Evolutionary conservation across 2,329 filamentous ascomycete genomes (phyloP), one percentile per base, ranked within the genome.

Genomic region (Colletotrichum karsti): DNA sequence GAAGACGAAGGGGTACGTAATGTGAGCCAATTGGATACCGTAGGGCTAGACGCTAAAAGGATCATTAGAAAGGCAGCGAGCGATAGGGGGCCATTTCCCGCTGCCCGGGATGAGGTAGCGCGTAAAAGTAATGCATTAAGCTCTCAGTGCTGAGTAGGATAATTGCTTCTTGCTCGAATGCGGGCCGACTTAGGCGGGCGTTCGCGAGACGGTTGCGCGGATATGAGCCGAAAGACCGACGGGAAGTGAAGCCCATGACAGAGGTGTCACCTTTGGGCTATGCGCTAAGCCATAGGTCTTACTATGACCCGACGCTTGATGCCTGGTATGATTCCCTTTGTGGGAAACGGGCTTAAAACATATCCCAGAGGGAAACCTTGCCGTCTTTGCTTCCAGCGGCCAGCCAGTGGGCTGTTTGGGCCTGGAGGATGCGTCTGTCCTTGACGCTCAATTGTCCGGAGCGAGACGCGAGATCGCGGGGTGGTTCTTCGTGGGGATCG

Each of bases 341-440:
- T 5, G n/a, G 42, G 39, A 24, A 46, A 30, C 7, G 13, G 6
- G 18, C n/a, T 82, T 74, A 95, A 78, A 96, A 99, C 66, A 98
- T 90, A 81, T 98, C 93, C 96, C 96, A 99, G 72, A 99, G 82
- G 76, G 94, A 97, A 70, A 98, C 89, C 78, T 97, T 97, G 18
- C 95, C 96, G 81, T 98, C 96, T 78, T 98, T 99, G 62, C 93
- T 92, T 2, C 96, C 96, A 1, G 90, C 93, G 18, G 92, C 96
- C 57, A 98, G 78, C 95, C 95, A 98, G 78, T 98, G 95, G 24
- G 91, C 92, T 56, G 83, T 84, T 74, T 88, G 90, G 10, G 92
- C 91, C 73, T 89, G 90, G 37, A 82, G 82, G 22, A 89, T 83
- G 62, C 93, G 84, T 71, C 89, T 87, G 37, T 90, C 87, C 67